Base-by-base conservation (phyloP, 2,329 filamentous ascomycete genomes). In the Diatrype stigma region DNA sequence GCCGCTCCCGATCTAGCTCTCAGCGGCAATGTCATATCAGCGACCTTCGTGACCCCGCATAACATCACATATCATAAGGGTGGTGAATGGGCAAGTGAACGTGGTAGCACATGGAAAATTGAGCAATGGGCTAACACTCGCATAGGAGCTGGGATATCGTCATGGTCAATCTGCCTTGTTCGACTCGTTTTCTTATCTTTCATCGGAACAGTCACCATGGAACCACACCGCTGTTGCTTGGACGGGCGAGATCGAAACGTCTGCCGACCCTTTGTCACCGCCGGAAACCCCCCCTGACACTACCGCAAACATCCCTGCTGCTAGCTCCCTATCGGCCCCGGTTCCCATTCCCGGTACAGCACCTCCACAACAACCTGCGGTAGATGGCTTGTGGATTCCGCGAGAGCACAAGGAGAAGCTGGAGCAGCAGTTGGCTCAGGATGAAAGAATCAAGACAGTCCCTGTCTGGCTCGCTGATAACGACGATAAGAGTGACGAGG, bases 151-250 rank as follows among this genome's bases (percentile, higher is more conserved):
- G 50, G 84, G 82, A 60, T 77, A 84, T 54, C 88, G 92, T 23
- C 87, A 87, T 54, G 93, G 93, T 50, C 93, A 92, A 52, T 96
- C 93, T 12, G 91, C 93, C 16, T 80, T 97, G 32, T 95, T 95
- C 71, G 91, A 96, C 68, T 92, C 91, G 10, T 91, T 97, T 64
- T 82, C 86, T 50, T 86, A 95, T 70, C 83, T 97, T 42, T 89
- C 91, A 3, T 95, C 91, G n/a, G 78, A 87, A 50, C 80, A 87
- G 42, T 86, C 87, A 2, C 85, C 87, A 19, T 97, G 92, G 92
- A 90, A 91, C 62, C 93, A 96, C 72, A 94, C 86, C 1, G 81
- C 96, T 6, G 89, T 97, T 48, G 92, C 90, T 44, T 97, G 93
- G 93, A 96, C 93, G 3, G 93, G 93, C 52, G 93, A 97, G 69